These are phyloP conservation scores for Pythium brassicae DNA, from an alignment of 352 stramenopile species.

Conservation along the genomic window DNA sequence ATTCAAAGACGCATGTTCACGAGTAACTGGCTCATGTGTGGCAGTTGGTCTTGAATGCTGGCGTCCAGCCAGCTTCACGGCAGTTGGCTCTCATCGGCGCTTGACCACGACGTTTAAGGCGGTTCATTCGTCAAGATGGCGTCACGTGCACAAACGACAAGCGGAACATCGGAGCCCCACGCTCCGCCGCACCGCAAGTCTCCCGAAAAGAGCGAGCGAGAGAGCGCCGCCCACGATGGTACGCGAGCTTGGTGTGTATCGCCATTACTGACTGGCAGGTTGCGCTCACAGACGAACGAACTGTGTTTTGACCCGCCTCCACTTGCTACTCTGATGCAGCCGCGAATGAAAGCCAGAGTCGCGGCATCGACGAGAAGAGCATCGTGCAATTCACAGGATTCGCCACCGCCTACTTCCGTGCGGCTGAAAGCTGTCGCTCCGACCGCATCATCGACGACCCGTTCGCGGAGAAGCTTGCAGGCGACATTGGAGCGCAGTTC, in stretches of 20 bases:
- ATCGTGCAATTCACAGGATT: slow-evolving; percentile 11
- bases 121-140: slow-evolving; percentile 6
- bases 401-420: slow-evolving; percentile 17
- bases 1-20: no score
- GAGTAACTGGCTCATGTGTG: not conserved
- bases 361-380: slow-evolving; percentile 1
- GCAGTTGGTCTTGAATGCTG: slow-evolving; percentile 2
- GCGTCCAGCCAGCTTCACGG: not conserved
- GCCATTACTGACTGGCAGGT: no score
- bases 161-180: slow-evolving; percentile 6
- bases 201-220: slow-evolving; percentile 1
- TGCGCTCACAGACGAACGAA: no score
- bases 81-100: no score
- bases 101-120: no score
- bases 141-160: slow-evolving; percentile 7
- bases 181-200: not conserved
- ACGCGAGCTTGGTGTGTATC: not conserved
- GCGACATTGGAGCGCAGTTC: slow-evolving; percentile 3
- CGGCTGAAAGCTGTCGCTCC: slow-evolving; percentile 11
- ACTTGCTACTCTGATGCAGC: no score
- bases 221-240: not conserved
- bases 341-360: not conserved
- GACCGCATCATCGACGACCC: slow-evolving; percentile 18
- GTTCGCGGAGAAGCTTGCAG: slow-evolving; percentile 14
- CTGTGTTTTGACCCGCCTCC: not conserved